These are phyloP conservation scores for Saccharomycopsis synnaedendra DNA, from an alignment of 805 yeast species.

Conservation along the genomic window DNA sequence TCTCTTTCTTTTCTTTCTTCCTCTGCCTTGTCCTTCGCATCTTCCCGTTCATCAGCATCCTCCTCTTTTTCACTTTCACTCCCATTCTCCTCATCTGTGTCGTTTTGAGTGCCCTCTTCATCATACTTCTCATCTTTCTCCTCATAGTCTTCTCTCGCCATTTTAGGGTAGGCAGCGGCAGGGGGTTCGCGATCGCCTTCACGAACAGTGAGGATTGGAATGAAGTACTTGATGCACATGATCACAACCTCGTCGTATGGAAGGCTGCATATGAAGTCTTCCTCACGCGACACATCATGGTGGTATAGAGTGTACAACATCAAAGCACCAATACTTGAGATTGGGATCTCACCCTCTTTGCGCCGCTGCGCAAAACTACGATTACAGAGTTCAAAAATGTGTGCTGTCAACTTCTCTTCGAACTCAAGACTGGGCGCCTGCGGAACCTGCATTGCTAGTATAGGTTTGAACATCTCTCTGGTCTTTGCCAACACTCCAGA, in stretches of 20 bases:
- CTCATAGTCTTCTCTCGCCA: background rate
- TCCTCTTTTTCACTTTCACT: background rate
- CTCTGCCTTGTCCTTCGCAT: background rate
- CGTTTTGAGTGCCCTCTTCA: background rate
- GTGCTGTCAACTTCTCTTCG: conserved; percentile 25
- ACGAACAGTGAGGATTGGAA: conserved; percentile 25
- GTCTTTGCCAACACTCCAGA: conserved; percentile 26
- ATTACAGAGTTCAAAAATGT: conserved; percentile 27
- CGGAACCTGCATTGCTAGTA: conserved; percentile 21
- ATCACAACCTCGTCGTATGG: conserved; percentile 24
- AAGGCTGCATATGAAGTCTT: background rate
- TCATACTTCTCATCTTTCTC: background rate
- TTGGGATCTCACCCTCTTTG: conserved; percentile 1
- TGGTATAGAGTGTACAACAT: background rate
- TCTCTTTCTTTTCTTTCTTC: background rate
- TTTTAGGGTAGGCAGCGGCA: too few relatives aligned
- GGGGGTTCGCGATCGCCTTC: background rate
- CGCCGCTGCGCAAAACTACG: conserved; percentile 19
- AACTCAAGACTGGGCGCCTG: background rate
- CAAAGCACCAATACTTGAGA: conserved; percentile 9
- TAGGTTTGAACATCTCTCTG: conserved; percentile 29
- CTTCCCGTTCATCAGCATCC: too few relatives aligned
- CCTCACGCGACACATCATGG: background rate
- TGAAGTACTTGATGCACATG: conserved; percentile 28
- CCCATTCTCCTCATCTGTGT: background rate